Percentiles rank a stretch among this genome's conserved stretches.
Evolutionary conservation across 139 green algal species (phyloP).

Genomic region (Microglena sp.): DNA sequence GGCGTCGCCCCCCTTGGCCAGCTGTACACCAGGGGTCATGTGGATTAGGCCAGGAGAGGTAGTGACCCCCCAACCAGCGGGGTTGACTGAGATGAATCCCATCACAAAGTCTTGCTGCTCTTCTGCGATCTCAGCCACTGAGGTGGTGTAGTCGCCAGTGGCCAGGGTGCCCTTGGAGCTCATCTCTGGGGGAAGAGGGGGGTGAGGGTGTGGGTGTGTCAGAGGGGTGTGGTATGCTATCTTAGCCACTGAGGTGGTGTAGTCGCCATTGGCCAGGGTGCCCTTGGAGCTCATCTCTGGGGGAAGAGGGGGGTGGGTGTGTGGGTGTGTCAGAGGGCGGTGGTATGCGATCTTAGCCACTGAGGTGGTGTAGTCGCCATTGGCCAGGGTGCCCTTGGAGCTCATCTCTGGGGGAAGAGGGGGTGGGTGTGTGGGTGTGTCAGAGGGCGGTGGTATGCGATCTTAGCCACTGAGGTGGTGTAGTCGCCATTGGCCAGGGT

Average conservation of each 20-base stretch:
- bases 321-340: too few relatives aligned
- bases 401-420: too few relatives aligned
- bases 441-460: too few relatives aligned
- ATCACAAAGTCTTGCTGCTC: slow-evolving; percentile 90
- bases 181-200: too few relatives aligned
- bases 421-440: too few relatives aligned
- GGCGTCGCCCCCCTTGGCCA: slow-evolving; percentile 77
- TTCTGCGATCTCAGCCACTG: slow-evolving; percentile 39
- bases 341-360: slow-evolving; percentile 70
- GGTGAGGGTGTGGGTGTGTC: too few relatives aligned
- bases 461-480: slow-evolving; percentile 70
- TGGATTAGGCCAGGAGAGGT: slow-evolving; percentile 66
- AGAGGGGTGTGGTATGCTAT: too few relatives aligned
- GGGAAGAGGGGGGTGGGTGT: too few relatives aligned
- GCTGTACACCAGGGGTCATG: slow-evolving; percentile 97
- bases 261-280: slow-evolving; percentile 76
- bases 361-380: slow-evolving; percentile 77
- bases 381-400: slow-evolving; percentile 83
- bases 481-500: slow-evolving; percentile 83
- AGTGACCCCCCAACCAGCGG: slow-evolving; percentile 55
- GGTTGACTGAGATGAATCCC: slow-evolving; percentile 92
- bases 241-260: slow-evolving; percentile 75
- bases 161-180: slow-evolving; percentile 86
- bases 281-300: slow-evolving; percentile 95
- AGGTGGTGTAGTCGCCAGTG: slow-evolving; percentile 77